Base-by-base conservation (phyloP, 2,329 filamentous ascomycete species). In the Gnomoniopsis sp. region DNA sequence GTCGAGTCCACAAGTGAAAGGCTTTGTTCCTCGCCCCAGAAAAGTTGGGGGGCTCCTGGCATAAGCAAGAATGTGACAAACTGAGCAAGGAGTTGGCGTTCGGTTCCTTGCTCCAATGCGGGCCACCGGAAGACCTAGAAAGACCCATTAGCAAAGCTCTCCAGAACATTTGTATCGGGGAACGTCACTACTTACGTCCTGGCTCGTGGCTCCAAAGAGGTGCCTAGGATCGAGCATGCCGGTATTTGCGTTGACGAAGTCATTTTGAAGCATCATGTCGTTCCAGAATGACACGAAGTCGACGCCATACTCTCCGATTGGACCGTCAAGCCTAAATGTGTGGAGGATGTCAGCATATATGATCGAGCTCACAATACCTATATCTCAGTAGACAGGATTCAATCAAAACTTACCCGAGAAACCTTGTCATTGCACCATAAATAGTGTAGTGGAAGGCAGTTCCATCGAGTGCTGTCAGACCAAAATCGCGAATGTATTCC, bases 51-150 rank as follows among this genome's bases (percentile, higher is more conserved):
- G 22, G 85, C 83, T 6, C 85, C 85, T 0, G 85, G 85, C 66
- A 87, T 74, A 51, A 84, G 72, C 44, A 87, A 67, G 1, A 82
- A 83, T 1, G 80, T 82, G 52, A 88, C 78, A 64, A 85, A 87
- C 33, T 80, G 74, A 2, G 75, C 85, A 1, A 87, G 70, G 3
- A 86, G 71, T 66, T 82, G 79, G 46, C 81, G 76, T 64, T 86
- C 76, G 0, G 79, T 78, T 2, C 85, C 85, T 59, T 81, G 76
- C 47, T 76, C 72, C 38, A 88, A 74, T 6, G 82, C 77, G 2
- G 84, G 84, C 85, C 85, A 88, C 22, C 84, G 77, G 64, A 88
- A 84, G 3, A 87, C 26, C n/a, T n/a, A n/a, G n/a, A n/a, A n/a
- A n/a, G n/a, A n/a, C n/a, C n/a, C n/a, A n/a, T n/a, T n/a, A n/a